These are phyloP conservation scores for Fagopyrum homotropicum DNA, from an alignment of 148 eudicot genomes.

Conservation along the genomic window DNA sequence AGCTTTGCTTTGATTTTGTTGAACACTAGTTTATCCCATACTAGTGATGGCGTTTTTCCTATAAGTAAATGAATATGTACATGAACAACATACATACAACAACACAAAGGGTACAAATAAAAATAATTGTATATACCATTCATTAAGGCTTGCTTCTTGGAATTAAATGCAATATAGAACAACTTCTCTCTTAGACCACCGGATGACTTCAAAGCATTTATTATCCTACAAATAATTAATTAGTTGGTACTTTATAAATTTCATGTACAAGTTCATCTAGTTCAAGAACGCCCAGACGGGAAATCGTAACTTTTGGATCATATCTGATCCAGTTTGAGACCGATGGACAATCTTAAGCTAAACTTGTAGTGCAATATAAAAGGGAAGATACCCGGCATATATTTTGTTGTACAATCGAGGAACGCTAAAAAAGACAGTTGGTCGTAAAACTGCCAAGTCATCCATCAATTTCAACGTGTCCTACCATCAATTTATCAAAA, in stretches of 20 bases:
- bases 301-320: no score
- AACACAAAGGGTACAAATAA: neutral
- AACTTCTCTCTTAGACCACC: constrained; percentile 66
- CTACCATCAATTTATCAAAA: constrained; percentile 25
- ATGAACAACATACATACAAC: neutral
- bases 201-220: constrained; percentile 81
- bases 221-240: constrained; percentile 36
- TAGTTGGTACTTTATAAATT: neutral
- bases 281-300: no score
- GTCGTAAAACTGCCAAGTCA: constrained; percentile 67
- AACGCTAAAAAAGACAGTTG: constrained; percentile 88
- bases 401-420: constrained; percentile 95
- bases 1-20: constrained; percentile 89
- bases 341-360: neutral
- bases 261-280: no score
- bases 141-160: constrained; percentile 87
- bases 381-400: constrained; percentile 67
- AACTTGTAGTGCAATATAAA: neutral
- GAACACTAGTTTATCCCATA: constrained; percentile 89
- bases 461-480: constrained; percentile 93
- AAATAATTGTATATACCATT: constrained; percentile 35
- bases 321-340: no score
- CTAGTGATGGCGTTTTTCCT: constrained; percentile 11
- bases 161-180: constrained; percentile 81
- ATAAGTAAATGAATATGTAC: neutral